Percentiles rank a stretch among this genome's conserved stretches.
phyloP scores from a whole-genome alignment of 768 basidiomycete species.

The Pleurotus pulmonarius region DNA sequence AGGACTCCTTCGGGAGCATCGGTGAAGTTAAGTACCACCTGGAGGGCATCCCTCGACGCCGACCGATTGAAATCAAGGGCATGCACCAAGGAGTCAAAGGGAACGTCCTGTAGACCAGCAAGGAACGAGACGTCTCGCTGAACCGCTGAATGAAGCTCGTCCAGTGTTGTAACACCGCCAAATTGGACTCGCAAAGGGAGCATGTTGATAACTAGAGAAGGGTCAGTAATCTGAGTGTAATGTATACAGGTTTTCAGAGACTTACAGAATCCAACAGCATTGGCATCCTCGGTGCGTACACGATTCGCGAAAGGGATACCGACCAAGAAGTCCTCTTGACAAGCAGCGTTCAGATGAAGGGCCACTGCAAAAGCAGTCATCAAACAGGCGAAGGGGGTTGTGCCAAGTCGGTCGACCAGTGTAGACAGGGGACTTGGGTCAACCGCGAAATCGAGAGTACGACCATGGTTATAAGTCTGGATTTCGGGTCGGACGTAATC shows the following conservation, averaged over 20 bases:
- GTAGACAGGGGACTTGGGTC: not conserved
- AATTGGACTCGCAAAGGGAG: not conserved
- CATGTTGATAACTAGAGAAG: not conserved
- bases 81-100: not conserved
- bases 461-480: not conserved
- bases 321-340: constrained; percentile 6
- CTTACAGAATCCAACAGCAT: not conserved
- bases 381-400: not conserved
- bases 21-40: not conserved
- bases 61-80: constrained; percentile 2
- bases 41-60: constrained; percentile 1
- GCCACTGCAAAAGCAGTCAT: constrained; percentile 7
- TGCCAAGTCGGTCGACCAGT: not conserved
- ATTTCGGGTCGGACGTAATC: constrained; percentile 5
- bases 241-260: too few relatives aligned
- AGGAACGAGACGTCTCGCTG: not conserved
- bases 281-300: not conserved
- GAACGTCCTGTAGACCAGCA: not conserved
- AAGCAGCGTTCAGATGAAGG: constrained; percentile 6
- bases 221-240: too few relatives aligned
- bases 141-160: not conserved
- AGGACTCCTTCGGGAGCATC: not conserved
- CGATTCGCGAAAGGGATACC: constrained; percentile 7
- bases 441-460: not conserved
- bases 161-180: not conserved